A percentile compares a stretch with the other conserved stretches of the same genome.
Conservation (phyloP, 2,329 filamentous ascomycete species). For the Harringtonia aguacate region DNA sequence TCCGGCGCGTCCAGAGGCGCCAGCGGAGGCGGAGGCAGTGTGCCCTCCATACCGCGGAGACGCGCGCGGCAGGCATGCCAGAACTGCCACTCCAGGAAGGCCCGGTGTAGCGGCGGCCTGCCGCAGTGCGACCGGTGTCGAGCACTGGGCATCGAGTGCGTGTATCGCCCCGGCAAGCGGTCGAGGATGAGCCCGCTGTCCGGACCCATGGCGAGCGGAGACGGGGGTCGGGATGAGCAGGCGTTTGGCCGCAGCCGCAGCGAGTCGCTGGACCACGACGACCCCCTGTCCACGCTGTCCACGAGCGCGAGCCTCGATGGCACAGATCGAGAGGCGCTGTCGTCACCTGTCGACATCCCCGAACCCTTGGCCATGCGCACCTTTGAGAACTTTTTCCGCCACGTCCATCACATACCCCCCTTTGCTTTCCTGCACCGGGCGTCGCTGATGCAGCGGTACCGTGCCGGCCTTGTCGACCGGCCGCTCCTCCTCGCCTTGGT, state of each 20-base stretch:
- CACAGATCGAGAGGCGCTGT: no score
- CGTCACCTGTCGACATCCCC: constrained; percentile 23
- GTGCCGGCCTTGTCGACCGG: constrained; percentile 44
- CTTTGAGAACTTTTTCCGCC: constrained; percentile 47
- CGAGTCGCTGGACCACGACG: constrained; percentile 13
- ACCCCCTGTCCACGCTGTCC: neutral
- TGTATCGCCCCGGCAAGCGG: constrained; percentile 41
- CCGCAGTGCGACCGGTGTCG: constrained; percentile 43
- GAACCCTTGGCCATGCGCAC: constrained; percentile 40
- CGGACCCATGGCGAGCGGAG: neutral
- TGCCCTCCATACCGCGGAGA: constrained; percentile 34
- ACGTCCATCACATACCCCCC: constrained; percentile 48
- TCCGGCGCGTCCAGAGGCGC: neutral
- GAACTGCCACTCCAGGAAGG: constrained; percentile 48
- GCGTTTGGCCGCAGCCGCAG: constrained; percentile 20
- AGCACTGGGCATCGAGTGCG: constrained; percentile 41
- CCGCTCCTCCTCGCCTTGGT: constrained; percentile 42
- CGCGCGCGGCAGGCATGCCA: constrained; percentile 46
- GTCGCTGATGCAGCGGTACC: constrained; percentile 48
- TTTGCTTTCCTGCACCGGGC: constrained; percentile 49
- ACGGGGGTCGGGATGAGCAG: constrained; percentile 2
- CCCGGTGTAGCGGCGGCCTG: constrained; percentile 45
- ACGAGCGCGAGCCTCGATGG: no score
- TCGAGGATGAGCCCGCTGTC: constrained; percentile 11
- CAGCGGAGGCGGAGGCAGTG: constrained; percentile 16